Conservation (phyloP, 1,284 basidiomycete genomes). For the Malassezia equina region DNA sequence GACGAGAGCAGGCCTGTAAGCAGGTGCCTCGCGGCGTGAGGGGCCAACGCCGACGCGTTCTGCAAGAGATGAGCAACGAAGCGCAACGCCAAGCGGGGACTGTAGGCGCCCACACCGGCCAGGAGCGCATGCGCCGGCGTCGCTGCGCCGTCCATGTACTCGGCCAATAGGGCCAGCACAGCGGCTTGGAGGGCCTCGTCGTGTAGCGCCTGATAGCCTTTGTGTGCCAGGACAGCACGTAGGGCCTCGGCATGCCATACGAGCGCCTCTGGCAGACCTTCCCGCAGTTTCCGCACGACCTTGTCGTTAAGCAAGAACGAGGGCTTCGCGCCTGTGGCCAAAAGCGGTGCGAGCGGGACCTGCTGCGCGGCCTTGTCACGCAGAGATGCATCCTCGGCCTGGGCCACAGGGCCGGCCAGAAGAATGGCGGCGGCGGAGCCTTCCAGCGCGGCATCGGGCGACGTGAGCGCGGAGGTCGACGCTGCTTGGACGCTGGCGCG, state of each 20-base stretch:
- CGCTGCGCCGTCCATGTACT: slow-evolving; percentile 18
- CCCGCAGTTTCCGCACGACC: slow-evolving; percentile 34
- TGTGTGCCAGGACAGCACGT: slow-evolving; percentile 11
- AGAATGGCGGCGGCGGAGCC: slow-evolving; percentile 33
- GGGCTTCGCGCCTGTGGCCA: slow-evolving; percentile 29
- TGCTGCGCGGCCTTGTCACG: slow-evolving; percentile 23
- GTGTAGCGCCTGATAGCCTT: slow-evolving; percentile 15
- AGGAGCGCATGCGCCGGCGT: neutral
- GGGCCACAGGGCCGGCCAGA: neutral
- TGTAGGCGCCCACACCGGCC: neutral
- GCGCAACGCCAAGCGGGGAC: slow-evolving; percentile 3
- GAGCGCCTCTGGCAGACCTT: slow-evolving; percentile 22
- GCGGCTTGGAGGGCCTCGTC: slow-evolving; percentile 19
- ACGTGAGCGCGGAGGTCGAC: slow-evolving; percentile 24
- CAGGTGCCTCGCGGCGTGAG: neutral
- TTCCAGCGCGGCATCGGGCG: slow-evolving; percentile 35
- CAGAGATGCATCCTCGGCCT: slow-evolving; percentile 15
- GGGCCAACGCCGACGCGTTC: neutral
- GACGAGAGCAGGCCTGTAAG: neutral
- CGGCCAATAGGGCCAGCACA: slow-evolving; percentile 23
- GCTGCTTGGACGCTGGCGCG: slow-evolving; percentile 1
- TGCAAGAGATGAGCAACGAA: neutral
- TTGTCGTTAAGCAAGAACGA: slow-evolving; percentile 44
- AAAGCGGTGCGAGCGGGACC: slow-evolving; percentile 16
- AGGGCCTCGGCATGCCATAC: slow-evolving; percentile 31